phyloP scores from a whole-genome alignment of 139 green algal genomes.

The Micromonas pusilla region DNA sequence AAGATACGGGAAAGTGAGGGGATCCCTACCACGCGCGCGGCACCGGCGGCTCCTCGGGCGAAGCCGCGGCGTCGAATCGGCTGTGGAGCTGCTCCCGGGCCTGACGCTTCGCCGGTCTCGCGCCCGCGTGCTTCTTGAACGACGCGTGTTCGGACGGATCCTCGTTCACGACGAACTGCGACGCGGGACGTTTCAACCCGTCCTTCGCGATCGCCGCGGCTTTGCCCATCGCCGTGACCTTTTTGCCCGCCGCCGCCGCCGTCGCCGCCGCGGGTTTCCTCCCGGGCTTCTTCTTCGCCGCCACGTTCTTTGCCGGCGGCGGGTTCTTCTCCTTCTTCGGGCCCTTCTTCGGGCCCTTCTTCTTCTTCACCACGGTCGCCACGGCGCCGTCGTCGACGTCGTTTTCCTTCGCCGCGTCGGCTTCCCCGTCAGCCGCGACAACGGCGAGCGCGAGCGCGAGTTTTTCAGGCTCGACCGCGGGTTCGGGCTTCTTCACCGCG shows the following conservation, averaged over 20 bases:
- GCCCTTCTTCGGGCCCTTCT: not conserved
- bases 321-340: not conserved
- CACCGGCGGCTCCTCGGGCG: no score
- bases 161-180: not conserved
- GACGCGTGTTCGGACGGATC: not conserved
- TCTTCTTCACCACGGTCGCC: not conserved
- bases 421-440: not conserved
- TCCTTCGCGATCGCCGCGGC: not conserved
- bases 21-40: no score
- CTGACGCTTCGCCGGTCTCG: not conserved
- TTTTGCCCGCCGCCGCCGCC: not conserved
- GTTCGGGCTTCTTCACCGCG: not conserved
- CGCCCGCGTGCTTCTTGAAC: not conserved
- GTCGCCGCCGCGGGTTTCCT: not conserved
- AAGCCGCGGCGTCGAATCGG: not conserved
- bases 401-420: not conserved
- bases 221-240: constrained; percentile 17
- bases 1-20: no score
- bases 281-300: not conserved
- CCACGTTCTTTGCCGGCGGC: not conserved
- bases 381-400: not conserved
- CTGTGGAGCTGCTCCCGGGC: not conserved
- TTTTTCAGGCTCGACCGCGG: not conserved
- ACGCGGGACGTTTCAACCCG: constrained; percentile 5
- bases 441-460: not conserved